phyloP scores from a whole-genome alignment of 2,329 filamentous ascomycete genomes.

The Neopestalotiopsis sp. region DNA sequence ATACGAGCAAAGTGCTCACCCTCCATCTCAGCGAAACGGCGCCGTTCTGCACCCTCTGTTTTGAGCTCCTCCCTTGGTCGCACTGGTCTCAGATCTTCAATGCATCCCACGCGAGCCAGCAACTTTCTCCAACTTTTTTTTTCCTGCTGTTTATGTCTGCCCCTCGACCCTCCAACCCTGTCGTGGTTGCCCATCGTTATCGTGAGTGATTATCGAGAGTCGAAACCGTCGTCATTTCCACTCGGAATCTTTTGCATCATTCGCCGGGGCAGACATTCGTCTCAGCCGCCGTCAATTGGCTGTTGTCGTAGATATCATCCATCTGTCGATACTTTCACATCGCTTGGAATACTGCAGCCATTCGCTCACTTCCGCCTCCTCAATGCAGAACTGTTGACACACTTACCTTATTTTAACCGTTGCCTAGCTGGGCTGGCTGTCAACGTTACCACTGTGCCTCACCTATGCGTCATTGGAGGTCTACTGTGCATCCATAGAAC shows the following conservation, averaged over 20 bases:
- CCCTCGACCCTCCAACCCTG: background rate
- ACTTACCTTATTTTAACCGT: background rate
- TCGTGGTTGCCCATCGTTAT: conserved; percentile 2
- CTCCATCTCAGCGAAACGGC: background rate
- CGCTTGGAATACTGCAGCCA: too few relatives aligned
- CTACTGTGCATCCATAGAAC: background rate
- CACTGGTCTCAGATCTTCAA: conserved; percentile 11
- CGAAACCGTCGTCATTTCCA: background rate
- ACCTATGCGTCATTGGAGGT: background rate
- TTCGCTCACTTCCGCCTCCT: too few relatives aligned
- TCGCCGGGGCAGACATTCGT: background rate
- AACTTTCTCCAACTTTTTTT: conserved; percentile 9
- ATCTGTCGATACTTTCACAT: too few relatives aligned
- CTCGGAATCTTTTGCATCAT: background rate
- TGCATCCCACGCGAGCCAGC: background rate
- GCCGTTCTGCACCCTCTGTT: background rate
- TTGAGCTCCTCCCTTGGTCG: background rate
- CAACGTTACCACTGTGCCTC: conserved; percentile 7
- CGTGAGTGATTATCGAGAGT: background rate
- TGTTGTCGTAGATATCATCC: too few relatives aligned
- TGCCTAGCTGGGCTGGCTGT: background rate
- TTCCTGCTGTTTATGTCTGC: background rate
- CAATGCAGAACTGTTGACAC: background rate
- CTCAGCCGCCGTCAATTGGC: background rate
- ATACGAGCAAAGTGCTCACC: background rate